Base-by-base conservation (phyloP, 2,329 filamentous ascomycete genomes). In the Colletotrichum karsti region DNA sequence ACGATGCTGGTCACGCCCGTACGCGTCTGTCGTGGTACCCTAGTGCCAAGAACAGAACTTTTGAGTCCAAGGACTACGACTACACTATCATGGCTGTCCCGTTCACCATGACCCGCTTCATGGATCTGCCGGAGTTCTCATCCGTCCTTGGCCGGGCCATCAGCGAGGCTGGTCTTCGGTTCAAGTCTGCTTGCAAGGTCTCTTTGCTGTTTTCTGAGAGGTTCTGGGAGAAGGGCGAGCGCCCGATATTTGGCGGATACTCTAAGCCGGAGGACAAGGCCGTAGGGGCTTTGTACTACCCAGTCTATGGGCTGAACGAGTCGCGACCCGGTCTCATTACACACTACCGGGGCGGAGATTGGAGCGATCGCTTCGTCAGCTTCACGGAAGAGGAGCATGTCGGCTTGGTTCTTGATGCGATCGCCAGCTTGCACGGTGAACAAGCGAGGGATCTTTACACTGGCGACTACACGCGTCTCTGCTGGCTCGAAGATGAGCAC, bases 381-480 rank as follows among this genome's bases (percentile, higher is more conserved):
- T 22, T 63, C 7, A 67, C 42, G 10, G 86, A 88, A 51, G 79
- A 79, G 7, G 85, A 90, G 63, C 89, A 92, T 71, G 85, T 91
- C 2, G 83, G 85, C 2, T 82, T 88, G 66, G 84, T 91, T 2
- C 84, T 91, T 70, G 85, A 90, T 39, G 87, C 90, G 8, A 92
- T 92, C 87, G 81, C 87, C 20, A 87, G 91, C 74, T 84, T 91
- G 13, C 90, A 92, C 73, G 90, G 91, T 3, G 76, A 83, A 0
- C 55, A 73, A 22, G 69, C 71, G 15, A 57, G 56, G 35, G 71
- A 74, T 18, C 56, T 73, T 5, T 79, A 76, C 54, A 78, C 77
- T 0, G 77, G 77, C 3, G 65, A 75, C 26, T 78, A 77, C 51
- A 73, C 75, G 57, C 71, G 75, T n/a, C 70, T 77, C 10, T 79